Evolutionary conservation across 768 basidiomycete species (phyloP), one percentile per base, ranked within the genome.

Genomic region (Multifurca ochricompacta): DNA sequence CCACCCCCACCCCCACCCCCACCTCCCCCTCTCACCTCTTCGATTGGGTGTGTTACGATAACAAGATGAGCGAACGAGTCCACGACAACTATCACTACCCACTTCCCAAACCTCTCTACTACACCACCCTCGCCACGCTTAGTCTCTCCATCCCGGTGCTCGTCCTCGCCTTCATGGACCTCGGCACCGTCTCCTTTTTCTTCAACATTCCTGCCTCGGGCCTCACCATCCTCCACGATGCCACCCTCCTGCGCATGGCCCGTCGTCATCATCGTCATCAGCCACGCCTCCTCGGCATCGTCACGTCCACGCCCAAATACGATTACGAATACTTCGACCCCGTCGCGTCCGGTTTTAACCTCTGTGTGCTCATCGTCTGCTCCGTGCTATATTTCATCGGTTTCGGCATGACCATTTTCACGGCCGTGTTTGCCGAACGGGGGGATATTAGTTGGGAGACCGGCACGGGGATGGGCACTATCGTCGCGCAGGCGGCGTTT

Each of bases 161-260:
- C 27, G 51, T 36, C 30, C 42, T 53, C 43, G 7, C 42, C 23
- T 11, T 46, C 19, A 14, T 46, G 14, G 51, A 53, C 27, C 43
- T 53, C 25, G 51, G 42, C 51, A 53, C 51, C 21, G 51, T 45
- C 41, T 43, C 42, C 31, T 53, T 52, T 32, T 52, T 40, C 37
- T 34, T 45, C 21, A 37, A 36, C 34, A 16, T 53, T 34, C 25
- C 42, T 34, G 42, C 31, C 13, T 23, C 30, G 3, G 51, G 40
- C 34, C 21, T 37, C 30, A 53, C 43, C 23, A 44, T 53, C 31
- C 41, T 53, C 21, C 51, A 53, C 51, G 51, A 53, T 23, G 43
- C n/a, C 14, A 45, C 43, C 14, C 32, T 53, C 21, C 18, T 53
- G 14, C 23, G n/a, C 42, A n/a, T 34, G 16, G 39, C 50, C n/a